Base-by-base conservation (phyloP, 2,329 filamentous ascomycete genomes). In the Ceratocystiopsis brevicomis region DNA sequence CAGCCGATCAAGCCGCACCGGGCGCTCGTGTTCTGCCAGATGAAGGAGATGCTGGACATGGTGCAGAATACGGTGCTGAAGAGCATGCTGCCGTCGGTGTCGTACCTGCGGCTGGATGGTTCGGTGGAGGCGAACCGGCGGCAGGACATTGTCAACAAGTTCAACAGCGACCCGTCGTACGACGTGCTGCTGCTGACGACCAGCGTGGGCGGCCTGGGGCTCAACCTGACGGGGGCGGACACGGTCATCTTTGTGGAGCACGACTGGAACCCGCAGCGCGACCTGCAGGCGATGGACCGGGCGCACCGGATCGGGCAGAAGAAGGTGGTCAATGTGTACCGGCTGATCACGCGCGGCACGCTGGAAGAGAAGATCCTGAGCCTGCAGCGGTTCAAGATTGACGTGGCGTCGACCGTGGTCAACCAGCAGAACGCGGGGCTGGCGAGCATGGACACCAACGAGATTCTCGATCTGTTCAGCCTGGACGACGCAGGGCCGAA, bases 31-130 rank as follows among this genome's bases (percentile, higher is more conserved):
- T 98, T 98, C 68, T 98, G 90, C 55, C 90, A 98, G 59, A 95
- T 98, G 85, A 98, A 98, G 63, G 90, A 98, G 60, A 98, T 98
- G 92, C 71, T 98, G 19, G 90, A 98, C 59, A 96, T 98, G 75
- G 92, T 98, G 3, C 87, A 96, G 57, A 85, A 81, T 53, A 87
- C 88, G 45, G 90, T 98, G 1, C 65, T 98, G 36, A 85, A 84
- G 59, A 81, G 81, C 54, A 71, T 96, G 62, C 71, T 98, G n/a
- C 90, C 90, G 1, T 82, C 80, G 0, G 87, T 95, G 6, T 90
- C 92, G 35, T 95, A 81, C 57, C 73, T 96, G 45, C 82, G 92
- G n/a, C 74, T 98, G 33, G 92, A 98, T 53, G 90, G 90, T 32
- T 78, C 78, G 8, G 86, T 98, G 13, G 90, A 95, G 60, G 84